Base-by-base conservation (phyloP, 164 flowering plant genomes). In the Nymphaea thermarum region DNA sequence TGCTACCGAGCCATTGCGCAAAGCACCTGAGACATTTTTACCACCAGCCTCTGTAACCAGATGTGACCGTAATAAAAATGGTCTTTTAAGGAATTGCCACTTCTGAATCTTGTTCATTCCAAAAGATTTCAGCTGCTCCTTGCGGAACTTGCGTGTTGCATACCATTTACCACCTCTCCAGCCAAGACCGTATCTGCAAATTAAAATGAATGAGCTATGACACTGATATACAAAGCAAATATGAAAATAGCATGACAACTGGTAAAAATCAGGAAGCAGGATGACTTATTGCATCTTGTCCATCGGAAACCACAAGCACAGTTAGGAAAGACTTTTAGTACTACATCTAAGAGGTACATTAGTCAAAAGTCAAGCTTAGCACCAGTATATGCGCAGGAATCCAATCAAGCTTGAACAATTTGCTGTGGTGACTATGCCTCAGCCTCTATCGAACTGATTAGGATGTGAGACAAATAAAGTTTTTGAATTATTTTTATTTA, bases 121-220 rank as follows among this genome's bases (percentile, higher is more conserved):
- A 2, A 47, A 3, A 6, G 55, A 47, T 47, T 85, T 83, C 79
- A 79, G 70, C 74, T 86, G 86, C 62, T 86, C 99, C 72, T 65
- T 88, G 72, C 79, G 83, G 74, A 85, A 86, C 74, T 84, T 79
- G 71, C 89, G 82, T 65, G 82, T 85, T 14, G 92, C 87, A 78
- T 80, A 85, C 99, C 98, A 88, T 70, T 60, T 84, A 55, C 99
- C 99, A 66, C 99, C 94, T 74, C 92, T 80, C 96, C 96, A 95
- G 11, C 99, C 98, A 73, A 95, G 77, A 41, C 76, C 83, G 74
- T 84, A 87, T 72, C 90, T 87, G 80, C 68, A 72, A 65, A 42
- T 60, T 43, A 14, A 6, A 3, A 68, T 6, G 7, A 17, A 43
- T 16, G 11, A 62, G 14, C 6, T 17, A 45, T 14, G 53, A 0